A percentile compares a stretch with the other conserved stretches of the same genome.
These are phyloP conservation scores for Umbelopsis ramanniana DNA, from an alignment of 192 early-diverging fungal genomes.

Conservation along the genomic window DNA sequence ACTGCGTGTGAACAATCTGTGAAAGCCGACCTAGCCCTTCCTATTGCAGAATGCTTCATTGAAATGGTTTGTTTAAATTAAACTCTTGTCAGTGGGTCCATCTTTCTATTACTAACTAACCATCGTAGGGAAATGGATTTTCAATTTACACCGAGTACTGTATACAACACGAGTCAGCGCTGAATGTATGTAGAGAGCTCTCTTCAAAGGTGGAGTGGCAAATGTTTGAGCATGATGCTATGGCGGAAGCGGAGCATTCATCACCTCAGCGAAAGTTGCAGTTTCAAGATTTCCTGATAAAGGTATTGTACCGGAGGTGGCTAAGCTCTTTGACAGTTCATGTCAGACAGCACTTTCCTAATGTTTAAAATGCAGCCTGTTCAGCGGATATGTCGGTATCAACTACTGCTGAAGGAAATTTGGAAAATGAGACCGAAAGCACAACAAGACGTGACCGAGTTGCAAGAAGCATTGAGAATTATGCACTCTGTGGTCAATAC, in stretches of 20 bases:
- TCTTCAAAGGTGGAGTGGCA: conserved; percentile 37
- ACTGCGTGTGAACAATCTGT: neutral
- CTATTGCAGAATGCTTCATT: conserved; percentile 1
- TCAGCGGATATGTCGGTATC: conserved; percentile 92
- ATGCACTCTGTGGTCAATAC: conserved; percentile 45
- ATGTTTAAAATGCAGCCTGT: conserved; percentile 62
- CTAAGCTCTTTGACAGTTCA: neutral
- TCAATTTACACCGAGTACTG: conserved; percentile 15
- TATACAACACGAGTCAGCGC: conserved; percentile 30
- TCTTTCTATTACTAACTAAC: too few relatives aligned
- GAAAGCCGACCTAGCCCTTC: neutral
- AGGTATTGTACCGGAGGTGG: conserved; percentile 21
- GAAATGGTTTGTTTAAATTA: neutral
- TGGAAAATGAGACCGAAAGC: conserved; percentile 49
- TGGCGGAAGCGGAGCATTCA: neutral
- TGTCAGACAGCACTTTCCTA: neutral
- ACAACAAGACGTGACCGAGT: conserved; percentile 32
- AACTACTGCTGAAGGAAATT: conserved; percentile 72
- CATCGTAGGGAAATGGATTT: neutral
- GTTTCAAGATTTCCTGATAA: conserved; percentile 45
- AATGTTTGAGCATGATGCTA: conserved; percentile 26
- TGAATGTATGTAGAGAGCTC: conserved; percentile 30
- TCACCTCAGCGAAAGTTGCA: conserved; percentile 24
- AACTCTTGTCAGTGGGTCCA: too few relatives aligned
- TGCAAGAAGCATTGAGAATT: conserved; percentile 32